Evolutionary conservation across 371 early-diverging fungal species (phyloP), one percentile per base, ranked within the genome.

Genomic region (Mucor indicus): DNA sequence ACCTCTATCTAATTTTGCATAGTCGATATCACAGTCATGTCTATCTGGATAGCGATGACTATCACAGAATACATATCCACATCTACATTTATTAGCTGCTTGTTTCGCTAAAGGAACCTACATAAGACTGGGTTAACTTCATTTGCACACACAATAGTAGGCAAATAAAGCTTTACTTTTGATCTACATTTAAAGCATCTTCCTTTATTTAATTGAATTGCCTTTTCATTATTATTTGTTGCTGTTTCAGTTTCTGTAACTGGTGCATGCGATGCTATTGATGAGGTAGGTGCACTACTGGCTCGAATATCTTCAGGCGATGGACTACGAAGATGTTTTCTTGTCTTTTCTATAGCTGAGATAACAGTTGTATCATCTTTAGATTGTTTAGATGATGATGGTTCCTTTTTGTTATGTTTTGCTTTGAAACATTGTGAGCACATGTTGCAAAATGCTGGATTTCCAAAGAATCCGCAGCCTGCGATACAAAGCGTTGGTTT

Each of bases 401-500:
- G 52, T 43, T 29, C 19, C 23, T 54, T 25, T 31, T 60, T 51
- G 45, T 57, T 19, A 13, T n/a, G n/a, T n/a, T n/a, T n/a, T n/a
- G 41, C 55, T 60, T 86, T 87, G 69, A 74, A 89, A 69, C 91
- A 91, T 60, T 87, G 82, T 10, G 89, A 89, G 69, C 91, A 91
- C 84, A 89, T 83, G 62, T 85, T 74, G 56, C 85, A 80, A 59
- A 76, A 84, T 38, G 83, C 64, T 35, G 55, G 52, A 41, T 47
- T 76, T 3, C 71, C 84, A 58, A 79, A 86, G 53, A 84, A 84
- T 6, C 84, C 84, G 56, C 86, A 86, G 35, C 81, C 81, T 36
- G 81, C 81, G 21, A 60, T 72, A 58, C 86, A 86, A 43, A 73
- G 69, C 30, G 67, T 55, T 32, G 77, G 72, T 38, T n/a, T n/a